Evolutionary conservation across 768 basidiomycete genomes (phyloP).

Genomic region (Boletellus ananiceps): DNA sequence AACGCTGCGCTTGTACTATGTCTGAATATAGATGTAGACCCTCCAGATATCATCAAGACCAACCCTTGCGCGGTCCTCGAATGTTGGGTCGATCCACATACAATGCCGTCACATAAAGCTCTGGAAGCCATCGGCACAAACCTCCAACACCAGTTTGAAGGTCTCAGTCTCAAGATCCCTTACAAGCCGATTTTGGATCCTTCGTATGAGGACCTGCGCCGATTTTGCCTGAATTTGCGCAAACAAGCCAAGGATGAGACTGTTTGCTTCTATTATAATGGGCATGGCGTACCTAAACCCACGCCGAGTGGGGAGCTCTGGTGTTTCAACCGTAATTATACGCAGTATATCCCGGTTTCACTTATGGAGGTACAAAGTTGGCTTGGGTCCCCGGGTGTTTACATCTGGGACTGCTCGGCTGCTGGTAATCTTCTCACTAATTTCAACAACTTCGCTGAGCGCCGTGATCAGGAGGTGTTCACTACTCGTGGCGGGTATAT

Average conservation of each 20-base stretch:
- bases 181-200: slow-evolving; percentile 96
- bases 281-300: slow-evolving; percentile 96
- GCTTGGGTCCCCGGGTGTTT: slow-evolving; percentile 93
- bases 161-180: slow-evolving; percentile 86
- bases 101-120: slow-evolving; percentile 88
- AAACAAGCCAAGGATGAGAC: slow-evolving; percentile 92
- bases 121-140: slow-evolving; percentile 91
- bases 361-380: slow-evolving; percentile 90
- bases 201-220: slow-evolving; percentile 87
- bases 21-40: slow-evolving; percentile 95
- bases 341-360: slow-evolving; percentile 97
- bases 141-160: slow-evolving; percentile 93
- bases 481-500: slow-evolving; percentile 54
- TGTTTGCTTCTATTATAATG: slow-evolving; percentile 95
- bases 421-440: slow-evolving; percentile 91
- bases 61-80: slow-evolving; percentile 92
- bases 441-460: slow-evolving; percentile 76
- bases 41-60: slow-evolving; percentile 96
- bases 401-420: slow-evolving; percentile 99
- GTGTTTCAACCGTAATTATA: slow-evolving; percentile 97
- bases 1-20: slow-evolving; percentile 88
- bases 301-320: slow-evolving; percentile 94
- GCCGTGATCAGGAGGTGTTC: slow-evolving; percentile 64
- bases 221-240: slow-evolving; percentile 77
- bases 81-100: slow-evolving; percentile 96